phyloP scores from a whole-genome alignment of 1,284 basidiomycete genomes.

The Bondarzewia mesenterica region DNA sequence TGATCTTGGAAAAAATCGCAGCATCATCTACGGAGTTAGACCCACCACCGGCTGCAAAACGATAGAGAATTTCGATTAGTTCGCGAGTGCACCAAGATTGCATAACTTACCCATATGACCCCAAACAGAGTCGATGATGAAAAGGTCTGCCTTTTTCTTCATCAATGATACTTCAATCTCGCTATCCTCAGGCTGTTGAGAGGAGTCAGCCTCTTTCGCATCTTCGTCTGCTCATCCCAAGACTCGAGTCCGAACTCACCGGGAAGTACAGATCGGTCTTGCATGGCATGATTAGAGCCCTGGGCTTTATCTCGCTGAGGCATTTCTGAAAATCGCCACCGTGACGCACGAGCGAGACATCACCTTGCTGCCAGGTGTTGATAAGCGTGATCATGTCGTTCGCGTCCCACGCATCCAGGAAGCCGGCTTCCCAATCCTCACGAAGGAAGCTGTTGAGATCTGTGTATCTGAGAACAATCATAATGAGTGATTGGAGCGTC shows the following conservation, averaged over 20 bases:
- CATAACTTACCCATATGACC: conserved; percentile 44
- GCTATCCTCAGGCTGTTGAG: conserved; percentile 52
- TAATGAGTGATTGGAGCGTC: neutral
- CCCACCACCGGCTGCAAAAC: neutral
- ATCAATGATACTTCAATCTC: conserved; percentile 38
- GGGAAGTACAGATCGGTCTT: conserved; percentile 56
- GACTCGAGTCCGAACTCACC: conserved; percentile 21
- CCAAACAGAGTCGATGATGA: conserved; percentile 48
- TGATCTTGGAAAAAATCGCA: neutral
- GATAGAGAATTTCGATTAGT: neutral
- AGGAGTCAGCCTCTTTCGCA: too few species aligned
- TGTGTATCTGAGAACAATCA: conserved; percentile 26
- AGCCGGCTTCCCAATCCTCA: conserved; percentile 29
- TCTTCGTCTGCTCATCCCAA: too few species aligned
- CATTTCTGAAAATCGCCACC: conserved; percentile 17
- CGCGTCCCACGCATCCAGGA: conserved; percentile 28
- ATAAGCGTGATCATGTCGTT: conserved; percentile 31
- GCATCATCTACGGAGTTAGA: neutral
- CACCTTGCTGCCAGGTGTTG: conserved; percentile 31
- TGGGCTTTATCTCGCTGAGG: conserved; percentile 27
- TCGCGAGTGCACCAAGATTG: neutral
- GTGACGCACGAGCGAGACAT: conserved; percentile 26
- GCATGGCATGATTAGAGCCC: conserved; percentile 47
- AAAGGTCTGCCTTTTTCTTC: conserved; percentile 32
- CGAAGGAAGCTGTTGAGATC: conserved; percentile 39